Evolutionary conservation across 768 basidiomycete species (phyloP), one percentile per base, ranked within the genome.

Genomic region (Galerina marginata): DNA sequence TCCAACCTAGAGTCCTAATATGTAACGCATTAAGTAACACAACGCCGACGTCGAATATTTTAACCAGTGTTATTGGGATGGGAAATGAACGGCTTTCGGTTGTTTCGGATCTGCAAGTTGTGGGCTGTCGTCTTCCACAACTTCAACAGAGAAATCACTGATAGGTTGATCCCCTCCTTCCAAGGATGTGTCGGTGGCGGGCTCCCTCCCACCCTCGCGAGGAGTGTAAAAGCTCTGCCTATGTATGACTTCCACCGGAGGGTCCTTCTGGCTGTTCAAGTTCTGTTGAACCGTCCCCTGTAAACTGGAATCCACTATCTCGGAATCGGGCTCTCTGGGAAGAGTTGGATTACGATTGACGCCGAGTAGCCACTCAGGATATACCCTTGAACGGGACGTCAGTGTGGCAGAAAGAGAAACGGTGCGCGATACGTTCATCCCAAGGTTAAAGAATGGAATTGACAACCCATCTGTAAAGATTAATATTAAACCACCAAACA

Each of bases 401-500:
- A 78, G 74, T 1, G 83, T 83, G 11, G 68, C 67, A 7, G 81
- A 75, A 11, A 86, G 61, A 9, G 83, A 82, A 4, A 81, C 65
- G 0, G 82, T 84, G 10, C 78, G 79, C 11, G 82, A 79, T 48
- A 78, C 75, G 23, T 81, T 81, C 49, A 79, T 77, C 10, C 86
- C 81, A 16, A 85, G 67, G 42, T 78, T 83, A 73, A 90, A 88
- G 72, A 86, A 85, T 2, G 88, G 87, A 48, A 90, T 90, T 9
- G 88, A 89, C 12, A 90, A 74, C 20, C 88, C 88, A 68, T 90
- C 88, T 90, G 52, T 12, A 42, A 38, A 16, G 11, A 3, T n/a
- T 16, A 53, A 45, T 12, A 10, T 43, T 48, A 54, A 40, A 54
- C 26, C 20, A 20, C 49, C 23, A 58, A 48, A n/a, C 11, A 1